These are phyloP conservation scores for Septoria petroselini DNA, from an alignment of 2,329 filamentous ascomycete genomes.

Conservation along the genomic window DNA sequence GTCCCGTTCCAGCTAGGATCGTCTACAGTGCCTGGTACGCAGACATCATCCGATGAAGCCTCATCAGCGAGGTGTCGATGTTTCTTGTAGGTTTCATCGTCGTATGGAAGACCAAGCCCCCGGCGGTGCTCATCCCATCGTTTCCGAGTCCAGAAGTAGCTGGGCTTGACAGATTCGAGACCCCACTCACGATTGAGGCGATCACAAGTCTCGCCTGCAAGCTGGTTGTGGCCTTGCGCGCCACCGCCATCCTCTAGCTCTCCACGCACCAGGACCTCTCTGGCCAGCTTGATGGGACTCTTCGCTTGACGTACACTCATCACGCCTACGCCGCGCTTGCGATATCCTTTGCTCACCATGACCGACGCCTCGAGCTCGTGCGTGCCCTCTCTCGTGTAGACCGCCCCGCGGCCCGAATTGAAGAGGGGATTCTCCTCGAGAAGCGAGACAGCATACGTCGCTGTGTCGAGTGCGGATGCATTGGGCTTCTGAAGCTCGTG, in stretches of 20 bases:
- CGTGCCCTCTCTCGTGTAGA: slow-evolving; percentile 77
- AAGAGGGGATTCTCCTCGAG: slow-evolving; percentile 80
- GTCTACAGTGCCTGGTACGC: neutral
- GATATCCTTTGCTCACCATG: slow-evolving; percentile 71
- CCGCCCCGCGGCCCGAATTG: slow-evolving; percentile 79
- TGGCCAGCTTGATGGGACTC: slow-evolving; percentile 74
- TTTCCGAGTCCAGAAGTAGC: slow-evolving; percentile 75
- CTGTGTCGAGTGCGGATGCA: slow-evolving; percentile 66
- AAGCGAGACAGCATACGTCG: slow-evolving; percentile 69
- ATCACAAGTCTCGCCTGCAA: slow-evolving; percentile 68
- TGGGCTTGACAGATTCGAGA: slow-evolving; percentile 63
- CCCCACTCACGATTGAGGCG: slow-evolving; percentile 65
- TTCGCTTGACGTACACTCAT: slow-evolving; percentile 71
- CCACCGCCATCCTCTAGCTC: slow-evolving; percentile 59
- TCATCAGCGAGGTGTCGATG: slow-evolving; percentile 39
- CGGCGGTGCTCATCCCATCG: slow-evolving; percentile 74
- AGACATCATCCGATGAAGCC: neutral
- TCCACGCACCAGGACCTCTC: slow-evolving; percentile 65
- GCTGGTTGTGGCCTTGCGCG: slow-evolving; percentile 66
- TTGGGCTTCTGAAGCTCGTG: slow-evolving; percentile 32
- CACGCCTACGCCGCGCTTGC: slow-evolving; percentile 75
- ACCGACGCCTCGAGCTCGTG: slow-evolving; percentile 85
- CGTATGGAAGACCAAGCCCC: slow-evolving; percentile 51
- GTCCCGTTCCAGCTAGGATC: slow-evolving; percentile 53
- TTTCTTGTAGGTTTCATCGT: slow-evolving; percentile 43